phyloP scores from a whole-genome alignment of 169 alveolate genomes.

The Plasmodium gallinaceum region DNA sequence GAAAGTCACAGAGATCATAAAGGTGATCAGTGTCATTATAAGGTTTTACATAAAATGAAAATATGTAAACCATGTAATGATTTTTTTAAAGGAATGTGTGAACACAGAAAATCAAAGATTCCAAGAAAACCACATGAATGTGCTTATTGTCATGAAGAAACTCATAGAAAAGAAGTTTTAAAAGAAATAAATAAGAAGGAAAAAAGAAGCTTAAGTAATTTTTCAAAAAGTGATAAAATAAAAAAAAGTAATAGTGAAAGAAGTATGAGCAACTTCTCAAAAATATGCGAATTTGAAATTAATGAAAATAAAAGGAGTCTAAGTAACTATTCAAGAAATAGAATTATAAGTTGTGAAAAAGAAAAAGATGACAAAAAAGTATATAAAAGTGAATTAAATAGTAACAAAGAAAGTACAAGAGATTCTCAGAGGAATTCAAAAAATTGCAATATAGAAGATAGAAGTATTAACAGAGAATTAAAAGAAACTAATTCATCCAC shows the following conservation, averaged over 20 bases:
- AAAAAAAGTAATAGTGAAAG: background rate
- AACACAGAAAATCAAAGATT: background rate
- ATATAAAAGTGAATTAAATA: no score
- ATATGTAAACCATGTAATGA: background rate
- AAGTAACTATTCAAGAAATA: background rate
- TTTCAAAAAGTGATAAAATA: background rate
- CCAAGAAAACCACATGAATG: slow-evolving; percentile 13
- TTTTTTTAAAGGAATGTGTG: slow-evolving; percentile 10
- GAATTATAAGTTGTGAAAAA: background rate
- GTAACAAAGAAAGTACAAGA: background rate
- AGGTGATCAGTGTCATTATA: slow-evolving; percentile 2
- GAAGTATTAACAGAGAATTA: no score
- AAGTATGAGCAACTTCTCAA: background rate
- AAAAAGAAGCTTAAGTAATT: background rate
- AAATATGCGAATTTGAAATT: background rate
- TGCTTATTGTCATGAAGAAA: slow-evolving; percentile 7
- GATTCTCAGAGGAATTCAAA: background rate
- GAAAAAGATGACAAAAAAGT: background rate
- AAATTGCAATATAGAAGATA: no score
- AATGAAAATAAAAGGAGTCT: background rate
- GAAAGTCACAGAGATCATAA: background rate
- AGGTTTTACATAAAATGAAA: background rate
- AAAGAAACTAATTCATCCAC: no score
- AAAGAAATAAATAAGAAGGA: background rate
- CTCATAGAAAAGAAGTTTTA: background rate